Percentiles rank a stretch among this genome's conserved stretches.
phyloP scores from a whole-genome alignment of 768 basidiomycete genomes.

The Hirschioporus abietinus region DNA sequence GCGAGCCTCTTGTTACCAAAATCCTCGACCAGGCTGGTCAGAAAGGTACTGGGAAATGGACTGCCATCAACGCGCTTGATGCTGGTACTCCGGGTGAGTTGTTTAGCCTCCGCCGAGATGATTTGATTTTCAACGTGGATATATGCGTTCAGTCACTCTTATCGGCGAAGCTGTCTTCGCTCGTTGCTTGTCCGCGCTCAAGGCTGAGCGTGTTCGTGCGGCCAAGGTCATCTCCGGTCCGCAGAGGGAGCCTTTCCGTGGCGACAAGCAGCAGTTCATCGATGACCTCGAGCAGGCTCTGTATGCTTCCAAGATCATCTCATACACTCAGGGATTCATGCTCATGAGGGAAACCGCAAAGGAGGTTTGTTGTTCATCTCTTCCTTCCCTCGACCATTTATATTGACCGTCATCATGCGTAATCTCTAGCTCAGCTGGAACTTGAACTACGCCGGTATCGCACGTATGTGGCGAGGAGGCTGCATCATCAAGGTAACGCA shows the following conservation, averaged over 20 bases:
- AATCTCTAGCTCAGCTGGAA: constrained; percentile 65
- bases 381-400: not conserved
- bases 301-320: constrained; percentile 99
- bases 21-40: constrained; percentile 96
- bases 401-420: not conserved
- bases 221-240: constrained; percentile 90
- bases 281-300: constrained; percentile 98
- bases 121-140: constrained; percentile 11
- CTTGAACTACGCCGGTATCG: constrained; percentile 96
- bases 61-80: constrained; percentile 93
- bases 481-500: constrained; percentile 89
- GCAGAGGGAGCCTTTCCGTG: constrained; percentile 88
- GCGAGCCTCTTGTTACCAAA: constrained; percentile 84
- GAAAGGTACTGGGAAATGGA: constrained; percentile 99
- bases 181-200: constrained; percentile 95
- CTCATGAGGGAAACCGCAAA: constrained; percentile 98
- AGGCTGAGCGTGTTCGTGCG: constrained; percentile 90
- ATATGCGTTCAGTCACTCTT: constrained; percentile 67
- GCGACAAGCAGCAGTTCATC: constrained; percentile 98
- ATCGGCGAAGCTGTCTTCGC: constrained; percentile 99
- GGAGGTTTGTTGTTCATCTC: constrained; percentile 47
- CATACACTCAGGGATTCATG: constrained; percentile 99
- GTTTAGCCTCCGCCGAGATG: constrained; percentile 4
- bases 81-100: constrained; percentile 75
- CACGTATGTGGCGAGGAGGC: constrained; percentile 99